phyloP scores from a whole-genome alignment of 148 eudicot species.

The Fagopyrum esculentum region DNA sequence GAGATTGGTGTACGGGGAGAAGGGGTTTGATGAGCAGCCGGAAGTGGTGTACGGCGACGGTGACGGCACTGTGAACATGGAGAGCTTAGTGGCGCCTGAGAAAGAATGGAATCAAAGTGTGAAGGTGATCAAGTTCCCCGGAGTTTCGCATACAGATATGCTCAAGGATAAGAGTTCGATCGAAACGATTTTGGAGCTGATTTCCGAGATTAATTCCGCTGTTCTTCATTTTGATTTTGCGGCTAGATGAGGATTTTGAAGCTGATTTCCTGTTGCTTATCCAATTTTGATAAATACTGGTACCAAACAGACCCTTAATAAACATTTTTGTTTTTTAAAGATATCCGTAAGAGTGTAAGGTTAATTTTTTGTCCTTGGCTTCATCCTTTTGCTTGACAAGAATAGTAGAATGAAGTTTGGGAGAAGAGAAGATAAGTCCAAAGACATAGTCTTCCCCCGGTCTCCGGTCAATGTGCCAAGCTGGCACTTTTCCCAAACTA shows the following conservation, averaged over 20 bases:
- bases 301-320: too few species aligned
- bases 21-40: constrained; percentile 68
- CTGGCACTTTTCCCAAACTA: constrained; percentile 7
- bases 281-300: too few species aligned
- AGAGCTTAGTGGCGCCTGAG: constrained; percentile 55
- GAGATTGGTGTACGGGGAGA: constrained; percentile 48
- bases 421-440: background rate
- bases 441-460: background rate
- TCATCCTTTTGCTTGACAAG: too few species aligned
- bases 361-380: too few species aligned
- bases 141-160: constrained; percentile 58
- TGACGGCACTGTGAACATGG: constrained; percentile 87
- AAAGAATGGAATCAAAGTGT: constrained; percentile 46
- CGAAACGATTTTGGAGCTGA: constrained; percentile 29
- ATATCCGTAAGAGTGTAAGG: too few species aligned
- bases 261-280: too few species aligned
- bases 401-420: background rate
- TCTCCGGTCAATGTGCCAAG: constrained; percentile 12
- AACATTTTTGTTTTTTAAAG: too few species aligned
- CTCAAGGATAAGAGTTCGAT: constrained; percentile 48
- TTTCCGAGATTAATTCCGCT: constrained; percentile 39
- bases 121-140: constrained; percentile 36
- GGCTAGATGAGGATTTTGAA: background rate
- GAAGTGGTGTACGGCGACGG: constrained; percentile 72
- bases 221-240: constrained; percentile 4